Evolutionary conservation across 2,329 filamentous ascomycete genomes (phyloP).

Genomic region (Xylaria sp.): DNA sequence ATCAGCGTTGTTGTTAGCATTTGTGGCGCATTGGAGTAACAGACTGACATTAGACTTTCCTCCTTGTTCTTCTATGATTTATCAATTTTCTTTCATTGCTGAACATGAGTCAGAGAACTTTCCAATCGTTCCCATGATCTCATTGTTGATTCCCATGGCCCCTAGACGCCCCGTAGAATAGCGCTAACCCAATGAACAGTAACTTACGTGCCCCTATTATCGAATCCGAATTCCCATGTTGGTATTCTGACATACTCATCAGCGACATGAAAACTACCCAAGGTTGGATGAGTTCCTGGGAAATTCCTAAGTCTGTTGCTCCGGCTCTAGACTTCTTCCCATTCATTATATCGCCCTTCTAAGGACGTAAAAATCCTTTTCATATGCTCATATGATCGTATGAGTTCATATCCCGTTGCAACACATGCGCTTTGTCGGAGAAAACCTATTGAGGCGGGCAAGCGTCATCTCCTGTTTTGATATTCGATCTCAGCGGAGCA

Average conservation of each 20-base stretch:
- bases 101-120: neutral
- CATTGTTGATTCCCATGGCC: neutral
- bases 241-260: neutral
- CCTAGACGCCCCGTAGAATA: neutral
- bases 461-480: neutral
- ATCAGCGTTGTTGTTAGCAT: conserved; percentile 21
- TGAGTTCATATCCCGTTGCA: neutral
- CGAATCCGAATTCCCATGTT: neutral
- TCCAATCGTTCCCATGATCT: neutral
- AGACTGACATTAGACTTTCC: neutral
- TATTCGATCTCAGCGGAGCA: neutral
- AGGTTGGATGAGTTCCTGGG: neutral
- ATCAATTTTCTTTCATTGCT: neutral
- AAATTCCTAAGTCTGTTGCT: neutral
- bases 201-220: neutral
- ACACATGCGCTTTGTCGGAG: neutral
- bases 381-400: neutral
- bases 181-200: neutral
- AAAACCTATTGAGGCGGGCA: neutral
- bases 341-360: neutral
- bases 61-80: neutral
- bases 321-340: neutral
- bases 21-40: conserved; percentile 3
- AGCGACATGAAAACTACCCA: neutral
- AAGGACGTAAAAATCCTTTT: neutral